Evolutionary conservation across 352 stramenopile species (phyloP), one percentile per base, ranked within the genome.

Genomic region (Phytophthora ramorum): DNA sequence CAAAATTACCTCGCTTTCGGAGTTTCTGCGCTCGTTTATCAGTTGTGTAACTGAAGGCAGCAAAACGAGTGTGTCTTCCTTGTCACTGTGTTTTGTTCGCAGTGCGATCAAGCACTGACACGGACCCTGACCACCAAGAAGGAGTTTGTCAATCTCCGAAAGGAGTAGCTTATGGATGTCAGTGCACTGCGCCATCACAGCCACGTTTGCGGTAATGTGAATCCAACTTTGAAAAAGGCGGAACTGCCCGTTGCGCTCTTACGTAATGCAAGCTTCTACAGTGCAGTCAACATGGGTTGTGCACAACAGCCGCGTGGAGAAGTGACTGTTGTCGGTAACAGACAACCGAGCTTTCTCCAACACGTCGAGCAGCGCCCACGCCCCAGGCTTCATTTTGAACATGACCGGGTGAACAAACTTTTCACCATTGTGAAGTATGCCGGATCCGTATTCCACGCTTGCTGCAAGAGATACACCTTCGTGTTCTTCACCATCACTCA

Each of bases 21-120:
- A 61, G 53, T 22, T 51, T 26, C 1, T 61, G 53, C 9, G 40
- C 16, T 24, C 30, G 17, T 20, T 41, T 55, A 53, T 61, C 4
- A 61, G 53, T 19, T 46, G 41, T 12, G 10, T 35, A 16, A 44
- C 30, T 28, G 30, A 44, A 16, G 30, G 48, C 12, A 37, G 32
- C 7, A 37, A 37, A 3, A 8, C 0, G 1, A 37, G 4, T 16
- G 12, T 37, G 4, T 37, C 32, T 37, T 37, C 32, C 0, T 37
- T 37, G 32, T 30, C 26, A 4, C 2, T 30, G 26, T 30, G 7
- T 1, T 30, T 30, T 30, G 26, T 30, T 30, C 7, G 26, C 12
- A 37, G 12, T 30, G 22, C 22, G 16, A 19, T 34, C 2, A 32
- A 35, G 13, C 20, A 37, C 44, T 50, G 20, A 2, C 13, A 5